Percentiles rank a stretch among this genome's conserved stretches.
Evolutionary conservation across 2,329 filamentous ascomycete species (phyloP).

Genomic region (Dichotomopilus funicola): DNA sequence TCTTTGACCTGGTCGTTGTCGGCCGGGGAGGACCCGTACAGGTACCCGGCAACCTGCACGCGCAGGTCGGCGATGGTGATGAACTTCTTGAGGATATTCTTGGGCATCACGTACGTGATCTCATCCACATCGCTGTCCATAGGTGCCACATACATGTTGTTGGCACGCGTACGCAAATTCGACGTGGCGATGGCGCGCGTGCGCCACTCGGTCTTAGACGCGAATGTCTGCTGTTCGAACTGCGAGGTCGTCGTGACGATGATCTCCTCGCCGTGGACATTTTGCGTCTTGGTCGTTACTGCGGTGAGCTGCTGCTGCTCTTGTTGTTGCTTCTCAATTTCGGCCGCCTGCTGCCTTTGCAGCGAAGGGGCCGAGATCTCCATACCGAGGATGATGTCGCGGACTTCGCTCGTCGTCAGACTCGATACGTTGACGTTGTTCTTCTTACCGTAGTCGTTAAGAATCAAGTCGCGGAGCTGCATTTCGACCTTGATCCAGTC

Average conservation of each 20-base stretch:
- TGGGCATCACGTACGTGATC: conserved; percentile 96
- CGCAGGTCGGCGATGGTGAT: conserved; percentile 95
- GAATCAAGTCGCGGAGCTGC: conserved; percentile 85
- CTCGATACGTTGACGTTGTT: conserved; percentile 99
- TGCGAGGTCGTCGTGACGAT: conserved; percentile 97
- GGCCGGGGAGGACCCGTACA: conserved; percentile 86
- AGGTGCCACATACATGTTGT: conserved; percentile 98
- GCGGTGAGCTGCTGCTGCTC: conserved; percentile 95
- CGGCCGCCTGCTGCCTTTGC: conserved; percentile 95
- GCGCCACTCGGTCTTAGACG: conserved; percentile 98
- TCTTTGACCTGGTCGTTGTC: conserved; percentile 98
- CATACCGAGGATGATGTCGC: conserved; percentile 98
- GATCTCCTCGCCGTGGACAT: conserved; percentile 93
- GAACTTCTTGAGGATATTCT: conserved; percentile 97
- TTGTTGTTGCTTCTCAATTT: conserved; percentile 98
- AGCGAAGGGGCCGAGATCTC: conserved; percentile 97
- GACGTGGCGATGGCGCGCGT: conserved; percentile 94
- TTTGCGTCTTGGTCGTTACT: conserved; percentile 96
- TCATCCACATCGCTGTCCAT: conserved; percentile 88
- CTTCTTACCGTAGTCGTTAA: conserved; percentile 99
- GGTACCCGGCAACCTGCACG: conserved; percentile 91
- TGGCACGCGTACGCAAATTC: conserved; percentile 85
- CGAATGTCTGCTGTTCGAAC: conserved; percentile 95
- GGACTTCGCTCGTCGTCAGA: conserved; percentile 91
- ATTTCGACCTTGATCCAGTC: conserved; percentile 99